A percentile compares a stretch with the other conserved stretches of the same genome.
phyloP scores from a whole-genome alignment of 1,284 basidiomycete genomes.

The Leccinum variabile region DNA sequence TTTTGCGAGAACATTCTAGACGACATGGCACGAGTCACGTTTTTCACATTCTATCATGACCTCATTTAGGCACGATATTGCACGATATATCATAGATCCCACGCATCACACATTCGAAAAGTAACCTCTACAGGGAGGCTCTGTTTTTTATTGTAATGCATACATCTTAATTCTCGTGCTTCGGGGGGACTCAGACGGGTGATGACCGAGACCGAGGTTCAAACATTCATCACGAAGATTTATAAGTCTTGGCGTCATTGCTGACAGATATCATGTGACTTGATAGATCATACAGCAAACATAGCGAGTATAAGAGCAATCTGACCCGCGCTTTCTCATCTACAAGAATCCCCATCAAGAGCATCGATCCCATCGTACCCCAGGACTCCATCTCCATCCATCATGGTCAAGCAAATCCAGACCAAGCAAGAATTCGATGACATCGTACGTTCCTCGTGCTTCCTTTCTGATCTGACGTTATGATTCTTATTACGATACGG shows the following conservation, averaged over 20 bases:
- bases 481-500: neutral
- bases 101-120: neutral
- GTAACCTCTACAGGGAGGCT: neutral
- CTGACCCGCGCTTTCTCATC: neutral
- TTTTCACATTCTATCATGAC: slow-evolving; percentile 3
- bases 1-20: neutral
- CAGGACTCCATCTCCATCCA: neutral
- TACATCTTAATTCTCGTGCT: neutral
- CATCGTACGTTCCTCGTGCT: slow-evolving; percentile 15
- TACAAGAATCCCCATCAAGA: neutral
- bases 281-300: neutral
- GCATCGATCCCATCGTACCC: neutral
- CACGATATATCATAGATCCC: neutral
- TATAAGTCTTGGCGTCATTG: neutral
- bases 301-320: slow-evolving; percentile 4
- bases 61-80: slow-evolving; percentile 1
- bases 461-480: neutral
- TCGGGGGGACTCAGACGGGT: neutral
- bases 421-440: slow-evolving; percentile 14
- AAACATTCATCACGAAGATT: neutral
- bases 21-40: neutral
- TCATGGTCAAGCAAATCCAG: slow-evolving; percentile 6
- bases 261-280: slow-evolving; percentile 9
- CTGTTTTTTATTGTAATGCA: neutral
- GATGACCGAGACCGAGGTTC: neutral